Percentiles rank a stretch among this genome's conserved stretches.
These are phyloP conservation scores for Cyathus striatus DNA, from an alignment of 768 basidiomycete species.

Conservation along the genomic window DNA sequence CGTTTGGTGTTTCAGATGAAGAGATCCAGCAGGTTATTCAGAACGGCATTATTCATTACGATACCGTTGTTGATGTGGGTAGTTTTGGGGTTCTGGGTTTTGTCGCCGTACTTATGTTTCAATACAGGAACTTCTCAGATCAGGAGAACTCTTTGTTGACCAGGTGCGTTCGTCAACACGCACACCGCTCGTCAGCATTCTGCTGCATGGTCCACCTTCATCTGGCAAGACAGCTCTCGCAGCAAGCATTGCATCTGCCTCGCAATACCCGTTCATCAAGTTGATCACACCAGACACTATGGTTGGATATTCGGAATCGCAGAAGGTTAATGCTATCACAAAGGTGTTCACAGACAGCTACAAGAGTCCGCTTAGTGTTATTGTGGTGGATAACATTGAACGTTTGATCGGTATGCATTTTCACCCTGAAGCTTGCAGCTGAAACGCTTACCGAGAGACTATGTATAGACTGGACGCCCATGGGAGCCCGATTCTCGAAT, in stretches of 20 bases:
- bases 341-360: slow-evolving; percentile 95
- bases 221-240: slow-evolving; percentile 95
- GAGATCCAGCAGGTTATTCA: slow-evolving; percentile 90
- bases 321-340: slow-evolving; percentile 87
- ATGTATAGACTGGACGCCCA: slow-evolving; percentile 84
- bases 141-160: slow-evolving; percentile 86
- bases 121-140: slow-evolving; percentile 76
- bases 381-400: slow-evolving; percentile 94
- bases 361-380: slow-evolving; percentile 94
- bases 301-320: slow-evolving; percentile 91
- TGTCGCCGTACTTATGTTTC: background rate
- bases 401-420: slow-evolving; percentile 71
- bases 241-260: slow-evolving; percentile 88
- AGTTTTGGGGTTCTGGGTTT: background rate
- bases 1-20: slow-evolving; percentile 97
- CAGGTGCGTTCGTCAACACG: slow-evolving; percentile 88
- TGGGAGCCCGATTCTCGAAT: slow-evolving; percentile 97
- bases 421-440: background rate
- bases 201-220: slow-evolving; percentile 86
- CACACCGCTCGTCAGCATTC: slow-evolving; percentile 87
- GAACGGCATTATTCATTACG: slow-evolving; percentile 94
- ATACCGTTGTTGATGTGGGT: slow-evolving; percentile 69
- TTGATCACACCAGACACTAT: slow-evolving; percentile 93
- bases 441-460: background rate
- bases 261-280: slow-evolving; percentile 98